Conservation (phyloP, 2,329 filamentous ascomycete species). For the Fusarium sp. region DNA sequence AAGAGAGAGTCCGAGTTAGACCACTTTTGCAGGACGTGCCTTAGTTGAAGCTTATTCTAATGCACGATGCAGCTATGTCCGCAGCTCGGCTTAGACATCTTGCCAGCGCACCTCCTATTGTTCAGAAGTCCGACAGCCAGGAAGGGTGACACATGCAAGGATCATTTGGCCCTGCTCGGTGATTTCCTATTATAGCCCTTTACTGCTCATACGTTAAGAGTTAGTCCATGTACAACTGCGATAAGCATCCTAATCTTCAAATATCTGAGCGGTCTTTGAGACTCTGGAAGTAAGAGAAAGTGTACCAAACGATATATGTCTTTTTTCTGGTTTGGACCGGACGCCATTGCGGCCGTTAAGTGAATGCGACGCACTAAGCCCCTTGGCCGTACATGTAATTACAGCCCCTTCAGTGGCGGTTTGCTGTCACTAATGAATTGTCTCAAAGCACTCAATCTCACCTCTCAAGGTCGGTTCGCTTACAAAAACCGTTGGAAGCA, state of each 20-base stretch:
- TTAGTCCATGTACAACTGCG: no score
- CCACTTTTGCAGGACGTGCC: neutral
- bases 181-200: neutral
- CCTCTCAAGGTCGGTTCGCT: no score
- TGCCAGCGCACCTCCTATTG: constrained; percentile 1
- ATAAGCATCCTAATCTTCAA: no score
- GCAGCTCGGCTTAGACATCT: neutral
- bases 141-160: constrained; percentile 7
- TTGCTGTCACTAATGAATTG: neutral
- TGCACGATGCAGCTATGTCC: neutral
- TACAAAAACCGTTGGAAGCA: no score
- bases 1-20: neutral
- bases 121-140: neutral
- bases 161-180: neutral
- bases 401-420: neutral
- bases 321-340: neutral
- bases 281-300: neutral
- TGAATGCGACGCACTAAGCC: neutral
- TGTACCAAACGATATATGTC: neutral
- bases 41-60: neutral
- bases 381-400: neutral
- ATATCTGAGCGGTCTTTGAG: no score
- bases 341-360: neutral
- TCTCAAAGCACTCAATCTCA: no score
- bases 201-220: no score